Percentiles rank a stretch among this genome's conserved stretches.
phyloP scores from a whole-genome alignment of 257 asterid genomes.

The Ligustrum vulgare region DNA sequence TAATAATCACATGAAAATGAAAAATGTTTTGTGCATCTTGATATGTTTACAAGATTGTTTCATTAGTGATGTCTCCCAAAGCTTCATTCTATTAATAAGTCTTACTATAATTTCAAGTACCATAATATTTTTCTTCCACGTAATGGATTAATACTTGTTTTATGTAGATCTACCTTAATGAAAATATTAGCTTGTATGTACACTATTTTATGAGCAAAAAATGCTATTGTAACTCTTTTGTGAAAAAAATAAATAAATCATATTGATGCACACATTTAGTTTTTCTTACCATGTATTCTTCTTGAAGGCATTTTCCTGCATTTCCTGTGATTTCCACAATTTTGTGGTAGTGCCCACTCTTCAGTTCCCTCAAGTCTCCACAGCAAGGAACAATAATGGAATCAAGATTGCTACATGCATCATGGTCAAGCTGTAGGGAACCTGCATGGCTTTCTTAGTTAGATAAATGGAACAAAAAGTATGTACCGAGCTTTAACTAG shows the following conservation, averaged over 20 bases:
- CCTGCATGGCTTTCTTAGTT: constrained; percentile 42
- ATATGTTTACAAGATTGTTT: background rate
- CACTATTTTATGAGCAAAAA: background rate
- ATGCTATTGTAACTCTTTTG: background rate
- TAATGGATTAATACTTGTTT: background rate
- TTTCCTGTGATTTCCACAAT: constrained; percentile 72
- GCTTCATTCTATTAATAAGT: too few species aligned
- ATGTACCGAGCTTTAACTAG: background rate
- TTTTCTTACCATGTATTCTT: constrained; percentile 73
- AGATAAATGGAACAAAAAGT: background rate
- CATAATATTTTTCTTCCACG: background rate
- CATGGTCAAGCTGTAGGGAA: constrained; percentile 91
- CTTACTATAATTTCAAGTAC: background rate
- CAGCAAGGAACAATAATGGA: constrained; percentile 81
- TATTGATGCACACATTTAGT: background rate
- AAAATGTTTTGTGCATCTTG: background rate
- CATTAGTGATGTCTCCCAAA: too few species aligned
- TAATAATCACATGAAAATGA: background rate
- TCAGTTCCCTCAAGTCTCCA: constrained; percentile 78
- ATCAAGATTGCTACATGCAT: constrained; percentile 77
- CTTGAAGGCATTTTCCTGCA: constrained; percentile 86
- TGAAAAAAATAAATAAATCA: background rate
- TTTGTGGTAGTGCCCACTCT: constrained; percentile 74
- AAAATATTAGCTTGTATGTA: constrained; percentile 27
- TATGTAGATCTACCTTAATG: background rate